Evolutionary conservation across 345 rosid genomes (phyloP), one percentile per base, ranked within the genome.

Genomic region (Heritiera fomes): DNA sequence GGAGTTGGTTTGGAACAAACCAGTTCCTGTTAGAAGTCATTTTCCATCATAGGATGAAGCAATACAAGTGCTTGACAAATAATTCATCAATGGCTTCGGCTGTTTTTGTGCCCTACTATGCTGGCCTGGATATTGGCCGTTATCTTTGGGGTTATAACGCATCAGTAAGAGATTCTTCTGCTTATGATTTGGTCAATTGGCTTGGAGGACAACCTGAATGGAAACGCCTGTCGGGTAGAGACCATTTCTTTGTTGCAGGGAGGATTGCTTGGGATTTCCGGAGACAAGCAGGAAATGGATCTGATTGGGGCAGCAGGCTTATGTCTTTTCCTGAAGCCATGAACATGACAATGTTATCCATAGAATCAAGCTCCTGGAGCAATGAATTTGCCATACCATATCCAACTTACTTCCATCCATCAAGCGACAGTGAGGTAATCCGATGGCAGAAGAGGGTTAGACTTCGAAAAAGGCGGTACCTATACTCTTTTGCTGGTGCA

Each of bases 401-500:
- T 68, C 95, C 92, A 0, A 87, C 92, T 0, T 86, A 87, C 64
- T 90, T 91, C 79, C 94, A 91, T 66, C 94, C 95, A 0, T 58
- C 78, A 6, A 83, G 78, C 14, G 11, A 58, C 45, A 8, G 11
- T 0, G 85, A 90, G 74, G 80, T 90, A 5, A 9, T 50, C 4
- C 65, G 20, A 3, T 91, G 94, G 95, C 92, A 91, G 56, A 60
- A 85, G 34, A 77, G 78, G 28, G 71, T 87, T 82, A 71, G 78
- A 58, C 60, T 15, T 64, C 58, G 40, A 0, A 75, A 79, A 75
- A 83, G 92, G 76, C 77, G 62, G 0, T 5, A 79, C 34, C 74
- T 91, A 61, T 86, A 86, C 88, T 84, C 90, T 0, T 88, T 91
- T 4, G 90, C 83, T 0, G 93, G 95, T 56, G 92, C 91, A 53